Percentiles rank a stretch among this genome's conserved stretches.
Conservation (phyloP, 164 flowering plant genomes). For the Magnolia kwangsiensis region DNA sequence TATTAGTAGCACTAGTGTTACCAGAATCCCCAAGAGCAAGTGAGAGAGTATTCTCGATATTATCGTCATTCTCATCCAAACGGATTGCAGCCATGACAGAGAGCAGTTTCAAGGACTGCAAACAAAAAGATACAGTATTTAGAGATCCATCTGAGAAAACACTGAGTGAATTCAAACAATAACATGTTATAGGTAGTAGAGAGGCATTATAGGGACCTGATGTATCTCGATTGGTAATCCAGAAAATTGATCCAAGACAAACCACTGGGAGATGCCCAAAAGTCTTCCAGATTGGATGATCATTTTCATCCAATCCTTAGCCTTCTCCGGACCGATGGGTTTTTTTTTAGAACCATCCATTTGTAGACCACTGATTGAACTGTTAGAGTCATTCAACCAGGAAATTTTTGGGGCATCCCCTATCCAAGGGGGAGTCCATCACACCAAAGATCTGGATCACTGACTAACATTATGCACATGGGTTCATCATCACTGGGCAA, state of each 20-base stretch:
- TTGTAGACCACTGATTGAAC: no score
- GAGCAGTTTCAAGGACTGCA: conserved; percentile 89
- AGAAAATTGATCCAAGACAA: neutral
- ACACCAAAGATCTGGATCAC: no score
- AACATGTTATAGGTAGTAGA: neutral
- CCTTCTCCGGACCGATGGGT: no score
- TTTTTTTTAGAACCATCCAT: no score
- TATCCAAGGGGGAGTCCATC: neutral
- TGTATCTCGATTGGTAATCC: neutral
- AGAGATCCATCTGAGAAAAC: neutral
- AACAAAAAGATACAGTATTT: conserved; percentile 1
- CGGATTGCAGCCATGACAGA: conserved; percentile 91
- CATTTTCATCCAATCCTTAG: no score
- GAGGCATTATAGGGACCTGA: neutral
- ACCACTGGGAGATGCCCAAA: no score
- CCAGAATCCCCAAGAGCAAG: conserved; percentile 59
- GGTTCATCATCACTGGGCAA: no score
- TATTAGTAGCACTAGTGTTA: conserved; percentile 30
- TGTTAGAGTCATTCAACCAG: no score
- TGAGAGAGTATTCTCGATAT: conserved; percentile 62
- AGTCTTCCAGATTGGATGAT: no score
- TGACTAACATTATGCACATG: no score
- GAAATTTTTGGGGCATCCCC: no score
- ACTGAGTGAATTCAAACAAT: no score
- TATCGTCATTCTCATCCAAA: conserved; percentile 65